Base-by-base conservation (phyloP, 2,329 filamentous ascomycete genomes). In the Fusarium sp. region DNA sequence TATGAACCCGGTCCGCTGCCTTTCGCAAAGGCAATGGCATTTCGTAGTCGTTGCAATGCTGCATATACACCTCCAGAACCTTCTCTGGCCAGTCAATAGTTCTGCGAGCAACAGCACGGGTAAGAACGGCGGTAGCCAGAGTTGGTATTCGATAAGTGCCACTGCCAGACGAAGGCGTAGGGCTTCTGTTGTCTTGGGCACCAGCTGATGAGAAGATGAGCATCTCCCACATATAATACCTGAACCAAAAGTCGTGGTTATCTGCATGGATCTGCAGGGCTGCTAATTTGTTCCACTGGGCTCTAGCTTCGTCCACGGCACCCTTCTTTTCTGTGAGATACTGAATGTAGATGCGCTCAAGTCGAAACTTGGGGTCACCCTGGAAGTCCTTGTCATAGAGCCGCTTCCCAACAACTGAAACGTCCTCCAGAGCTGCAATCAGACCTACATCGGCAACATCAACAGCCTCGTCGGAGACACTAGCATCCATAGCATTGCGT, bases 211-310 rank as follows among this genome's bases (percentile, higher is more conserved):
- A 82, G 71, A 88, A 90, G 9, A 89, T 77, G 65, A 92, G 87
- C 87, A 98, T 92, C 82, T 98, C 96, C 92, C 95, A 98, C 59
- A 92, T 87, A 82, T 98, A 98, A 82, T 94, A 98, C 47, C 91
- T 91, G 61, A 95, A 87, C 96, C 96, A 99, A 80, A 98, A 98
- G 76, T 97, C 94, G 78, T 95, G 95, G 75, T 91, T 95, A 75
- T 94, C 90, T 35, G 91, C 91, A 62, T 94, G 84, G 7, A 90
- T 90, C 24, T 88, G 86, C n/a, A 89, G 84, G 28, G 89, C 80
- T 7, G 86, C 88, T 35, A 98, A 86, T 24, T 89, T 89, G 72
- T 92, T 90, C 91, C 94, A 98, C 53, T 93, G 89, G 22, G 88
- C 87, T 42, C 96, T 90, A 6, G 95, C 96, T 63, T 91, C 91